Conservation (phyloP, 768 basidiomycete species). For the Lanmaoa pseudosensibilis region DNA sequence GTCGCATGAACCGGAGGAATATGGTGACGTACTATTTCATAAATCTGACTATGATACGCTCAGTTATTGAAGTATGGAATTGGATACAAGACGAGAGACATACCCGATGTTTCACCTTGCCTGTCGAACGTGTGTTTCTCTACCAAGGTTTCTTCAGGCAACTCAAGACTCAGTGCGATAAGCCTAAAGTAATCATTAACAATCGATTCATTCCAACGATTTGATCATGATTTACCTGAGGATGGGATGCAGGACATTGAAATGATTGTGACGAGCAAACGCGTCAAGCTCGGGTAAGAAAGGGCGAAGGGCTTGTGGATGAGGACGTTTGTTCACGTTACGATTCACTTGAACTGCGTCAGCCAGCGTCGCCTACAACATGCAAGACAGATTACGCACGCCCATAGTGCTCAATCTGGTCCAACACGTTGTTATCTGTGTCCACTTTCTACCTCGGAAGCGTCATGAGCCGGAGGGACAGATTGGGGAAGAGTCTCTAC, state of each 20-base stretch:
- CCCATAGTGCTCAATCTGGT: constrained; percentile 63
- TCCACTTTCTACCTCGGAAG: constrained; percentile 49
- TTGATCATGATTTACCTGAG: constrained; percentile 36
- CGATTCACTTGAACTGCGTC: constrained; percentile 42
- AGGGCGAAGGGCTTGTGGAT: constrained; percentile 49
- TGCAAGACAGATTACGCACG: constrained; percentile 35
- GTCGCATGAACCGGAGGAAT: neutral
- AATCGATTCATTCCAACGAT: neutral
- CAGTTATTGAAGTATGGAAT: neutral
- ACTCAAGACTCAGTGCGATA: constrained; percentile 49
- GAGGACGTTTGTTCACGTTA: constrained; percentile 42
- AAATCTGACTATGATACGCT: constrained; percentile 45
- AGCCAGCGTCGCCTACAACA: neutral
- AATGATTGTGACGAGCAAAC: constrained; percentile 53
- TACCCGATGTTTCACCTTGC: constrained; percentile 41
- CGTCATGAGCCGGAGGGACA: neutral
- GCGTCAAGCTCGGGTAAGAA: constrained; percentile 51
- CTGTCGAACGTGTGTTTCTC: constrained; percentile 46
- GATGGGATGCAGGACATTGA: constrained; percentile 47
- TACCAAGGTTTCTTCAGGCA: constrained; percentile 52
- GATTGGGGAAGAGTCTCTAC: neutral
- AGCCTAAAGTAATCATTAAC: constrained; percentile 33
- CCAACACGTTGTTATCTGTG: constrained; percentile 47
- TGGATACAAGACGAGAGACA: neutral
- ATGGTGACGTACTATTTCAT: constrained; percentile 56